Evolutionary conservation across 345 rosid species (phyloP), one percentile per base, ranked within the genome.

Genomic region (Carallia pectinifolia): DNA sequence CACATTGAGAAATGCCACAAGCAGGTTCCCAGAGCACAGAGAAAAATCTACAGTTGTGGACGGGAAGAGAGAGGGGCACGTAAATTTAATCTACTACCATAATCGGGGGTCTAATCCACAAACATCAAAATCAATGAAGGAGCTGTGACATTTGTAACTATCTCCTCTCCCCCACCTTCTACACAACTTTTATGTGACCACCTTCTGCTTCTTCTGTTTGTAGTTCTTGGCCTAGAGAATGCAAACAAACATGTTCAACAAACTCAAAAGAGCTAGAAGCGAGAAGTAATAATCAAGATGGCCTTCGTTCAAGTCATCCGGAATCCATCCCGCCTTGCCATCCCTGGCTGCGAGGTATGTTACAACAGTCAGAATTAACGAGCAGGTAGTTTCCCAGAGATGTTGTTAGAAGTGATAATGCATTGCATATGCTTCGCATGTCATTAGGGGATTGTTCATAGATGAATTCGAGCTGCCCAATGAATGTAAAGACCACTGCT

Each of bases 221-320:
- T 94, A 94, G 77, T 50, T 90, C 39, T 53, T 71, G 33, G 97
- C 91, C 55, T 89, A 89, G 58, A 86, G 76, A 65, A 85, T 37
- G 74, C 91, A 94, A 39, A 84, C 66, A 66, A 77, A 58, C 90
- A 89, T 76, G 83, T 94, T 94, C 5, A 77, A 34, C 69, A 86
- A 61, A 81, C 97, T 85, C 50, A 94, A 89, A 31, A 83, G 89
- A 40, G 93, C 97, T 73, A 94, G 73, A 19, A 94, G 87, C 97
- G 96, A 94, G 88, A 91, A 94, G 80, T 83, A 91, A 69, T 90
- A 91, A 79, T 94, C 98, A 0, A 91, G 92, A 79, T 94, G 98
- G 31, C 98, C 97, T 54, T 82, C 53, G n/a, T 94, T 90, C 79
- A 94, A 81, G 77, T 94, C 92, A 72, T 94, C 87, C 0, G 97